Evolutionary conservation across 805 yeast species (phyloP).

Genomic region (Starmerella geochares): DNA sequence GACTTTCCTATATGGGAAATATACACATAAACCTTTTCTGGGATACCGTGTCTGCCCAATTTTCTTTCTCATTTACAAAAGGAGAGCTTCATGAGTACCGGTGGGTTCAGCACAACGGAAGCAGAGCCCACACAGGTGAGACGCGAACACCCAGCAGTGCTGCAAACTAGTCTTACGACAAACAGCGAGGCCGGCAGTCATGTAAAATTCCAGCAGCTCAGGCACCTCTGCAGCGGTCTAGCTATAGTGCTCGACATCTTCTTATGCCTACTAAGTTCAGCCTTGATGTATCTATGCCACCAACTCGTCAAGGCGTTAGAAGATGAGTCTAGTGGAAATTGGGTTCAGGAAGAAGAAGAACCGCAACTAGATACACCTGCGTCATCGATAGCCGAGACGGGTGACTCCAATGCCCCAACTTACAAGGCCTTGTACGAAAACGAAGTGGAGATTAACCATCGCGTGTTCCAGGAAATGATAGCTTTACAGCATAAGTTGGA

Average conservation of each 20-base stretch:
- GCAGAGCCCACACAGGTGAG: no score
- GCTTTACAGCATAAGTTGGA: neutral
- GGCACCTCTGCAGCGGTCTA: neutral
- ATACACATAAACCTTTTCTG: no score
- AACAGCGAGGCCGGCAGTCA: no score
- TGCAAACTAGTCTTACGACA: no score
- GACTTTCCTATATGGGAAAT: no score
- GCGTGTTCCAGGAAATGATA: neutral
- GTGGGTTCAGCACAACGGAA: no score
- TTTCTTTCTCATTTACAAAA: no score
- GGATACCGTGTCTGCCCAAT: no score
- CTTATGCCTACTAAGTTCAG: neutral
- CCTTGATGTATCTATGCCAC: neutral
- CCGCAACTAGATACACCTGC: neutral
- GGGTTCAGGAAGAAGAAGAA: neutral
- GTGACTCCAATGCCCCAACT: neutral
- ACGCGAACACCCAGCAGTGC: no score
- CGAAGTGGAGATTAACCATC: constrained; percentile 1
- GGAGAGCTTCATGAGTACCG: no score
- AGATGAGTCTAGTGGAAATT: neutral
- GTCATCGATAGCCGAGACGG: neutral
- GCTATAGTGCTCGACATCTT: neutral
- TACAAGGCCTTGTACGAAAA: constrained; percentile 4
- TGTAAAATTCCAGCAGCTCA: neutral
- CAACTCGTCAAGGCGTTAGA: neutral